phyloP scores from a whole-genome alignment of 202 grass and related monocot species.

The Setaria viridis region DNA sequence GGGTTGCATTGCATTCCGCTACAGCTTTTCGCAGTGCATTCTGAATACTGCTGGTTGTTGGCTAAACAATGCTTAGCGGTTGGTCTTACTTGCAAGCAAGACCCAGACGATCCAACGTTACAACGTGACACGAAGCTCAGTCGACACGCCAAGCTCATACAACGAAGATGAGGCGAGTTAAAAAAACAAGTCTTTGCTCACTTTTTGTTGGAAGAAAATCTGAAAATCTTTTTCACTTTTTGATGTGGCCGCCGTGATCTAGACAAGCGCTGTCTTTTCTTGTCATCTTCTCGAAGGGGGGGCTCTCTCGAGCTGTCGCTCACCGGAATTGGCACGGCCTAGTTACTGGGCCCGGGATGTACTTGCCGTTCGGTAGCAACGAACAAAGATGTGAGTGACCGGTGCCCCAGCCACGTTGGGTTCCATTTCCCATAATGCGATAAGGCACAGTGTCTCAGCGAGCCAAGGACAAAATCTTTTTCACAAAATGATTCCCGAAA shows the following conservation, averaged over 20 bases:
- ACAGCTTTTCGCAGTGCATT: background rate
- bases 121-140: background rate
- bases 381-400: background rate
- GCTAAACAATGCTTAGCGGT: background rate
- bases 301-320: background rate
- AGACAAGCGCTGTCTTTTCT: background rate
- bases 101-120: background rate
- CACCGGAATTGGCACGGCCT: constrained; percentile 12
- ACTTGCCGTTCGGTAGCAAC: background rate
- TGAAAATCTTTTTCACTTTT: background rate
- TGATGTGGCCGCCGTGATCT: background rate
- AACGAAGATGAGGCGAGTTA: background rate
- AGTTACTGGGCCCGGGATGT: background rate
- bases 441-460: background rate
- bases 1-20: too few species aligned
- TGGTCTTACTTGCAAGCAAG: background rate
- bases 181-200: background rate
- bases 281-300: constrained; percentile 7
- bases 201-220: background rate
- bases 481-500: background rate
- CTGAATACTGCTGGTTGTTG: background rate
- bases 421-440: background rate
- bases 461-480: background rate
- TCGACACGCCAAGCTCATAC: background rate
- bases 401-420: constrained; percentile 4